Evolutionary conservation across 2,329 filamentous ascomycete genomes (phyloP), one percentile per base, ranked within the genome.

Genomic region (Penicillium sumatraense): DNA sequence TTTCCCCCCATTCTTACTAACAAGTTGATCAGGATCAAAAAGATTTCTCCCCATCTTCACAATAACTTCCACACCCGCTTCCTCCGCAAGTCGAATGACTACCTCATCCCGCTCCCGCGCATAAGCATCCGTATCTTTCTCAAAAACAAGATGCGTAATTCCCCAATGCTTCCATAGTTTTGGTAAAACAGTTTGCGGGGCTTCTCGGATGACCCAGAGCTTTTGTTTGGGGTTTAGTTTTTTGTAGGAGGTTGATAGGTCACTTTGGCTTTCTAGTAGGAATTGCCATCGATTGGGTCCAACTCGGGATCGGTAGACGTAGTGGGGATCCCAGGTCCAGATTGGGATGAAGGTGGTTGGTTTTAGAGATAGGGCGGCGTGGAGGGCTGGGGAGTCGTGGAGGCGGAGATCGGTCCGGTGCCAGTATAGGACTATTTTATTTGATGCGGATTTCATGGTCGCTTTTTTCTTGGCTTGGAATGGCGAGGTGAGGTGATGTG

Each of bases 271-370:
- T 69, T 92, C 89, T 21, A 91, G 80, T 77, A 91, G 72, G 66
- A 88, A 92, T 64, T 90, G 86, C 87, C 88, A 92, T 62, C 89
- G 79, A 65, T 93, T 93, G 8, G 85, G 77, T 0, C 88, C 88
- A 4, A 87, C 88, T 54, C 89, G 82, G 1, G 86, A 85, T 27
- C 82, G 82, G 68, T 91, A 91, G 23, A 92, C 88, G 68, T 92
- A 92, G 69, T 92, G 88, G 53, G 89, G 89, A 68, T 91, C 89
- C 88, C 89, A 93, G 1, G 87, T 90, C 81, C 89, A 93, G 42
- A 92, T 83, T 1, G 89, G 89, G 78, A 88, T 92, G 23, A 93
- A 76, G 18, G 82, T 84, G 49, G 83, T 82, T 1, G 89, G 88
- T 0, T 89, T 79, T 6, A 92, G 78, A 54, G 89, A 86, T 7